phyloP scores from a whole-genome alignment of 2,329 filamentous ascomycete genomes.

The Xylariaceae sp. region DNA sequence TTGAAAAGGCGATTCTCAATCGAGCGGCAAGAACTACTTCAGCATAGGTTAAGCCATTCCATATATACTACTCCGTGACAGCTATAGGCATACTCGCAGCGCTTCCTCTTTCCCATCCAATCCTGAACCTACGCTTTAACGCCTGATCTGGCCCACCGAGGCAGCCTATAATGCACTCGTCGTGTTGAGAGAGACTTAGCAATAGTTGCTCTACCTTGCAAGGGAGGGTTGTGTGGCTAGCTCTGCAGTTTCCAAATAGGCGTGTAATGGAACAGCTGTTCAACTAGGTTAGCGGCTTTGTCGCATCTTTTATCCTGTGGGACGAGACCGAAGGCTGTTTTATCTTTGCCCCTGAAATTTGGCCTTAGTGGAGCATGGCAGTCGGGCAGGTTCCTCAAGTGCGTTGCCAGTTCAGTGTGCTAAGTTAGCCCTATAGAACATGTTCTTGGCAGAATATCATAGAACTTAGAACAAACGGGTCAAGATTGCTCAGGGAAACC shows the following conservation, averaged over 20 bases:
- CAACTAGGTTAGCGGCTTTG: too few species aligned
- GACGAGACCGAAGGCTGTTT: not conserved
- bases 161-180: not conserved
- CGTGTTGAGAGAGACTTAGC: not conserved
- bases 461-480: too few species aligned
- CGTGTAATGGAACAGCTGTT: not conserved
- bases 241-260: not conserved
- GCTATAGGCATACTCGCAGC: slow-evolving; percentile 1
- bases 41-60: too few species aligned
- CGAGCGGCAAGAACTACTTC: too few species aligned
- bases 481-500: too few species aligned
- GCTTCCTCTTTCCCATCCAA: not conserved
- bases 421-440: not conserved
- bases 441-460: not conserved
- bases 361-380: not conserved
- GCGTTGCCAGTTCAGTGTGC: not conserved
- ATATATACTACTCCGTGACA: too few species aligned
- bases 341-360: not conserved
- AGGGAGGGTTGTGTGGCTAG: not conserved
- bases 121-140: not conserved
- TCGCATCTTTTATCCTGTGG: not conserved
- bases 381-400: too few species aligned
- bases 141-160: not conserved
- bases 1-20: too few species aligned
- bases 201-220: not conserved